Evolutionary conservation across 164 flowering plant genomes (phyloP).

Genomic region (Liquidambar formosana): DNA sequence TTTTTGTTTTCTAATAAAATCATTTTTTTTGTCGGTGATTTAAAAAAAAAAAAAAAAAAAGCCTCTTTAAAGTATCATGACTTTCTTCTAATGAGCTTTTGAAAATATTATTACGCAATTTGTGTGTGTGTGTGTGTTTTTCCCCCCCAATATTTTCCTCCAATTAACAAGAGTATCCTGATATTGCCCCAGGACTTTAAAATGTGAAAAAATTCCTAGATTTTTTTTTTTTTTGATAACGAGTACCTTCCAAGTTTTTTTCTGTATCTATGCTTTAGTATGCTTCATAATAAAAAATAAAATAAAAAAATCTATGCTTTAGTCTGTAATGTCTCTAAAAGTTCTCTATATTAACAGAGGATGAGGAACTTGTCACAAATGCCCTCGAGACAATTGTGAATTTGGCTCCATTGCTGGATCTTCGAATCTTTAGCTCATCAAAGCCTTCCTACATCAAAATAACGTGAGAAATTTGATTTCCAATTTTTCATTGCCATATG

Average conservation of each 20-base stretch:
- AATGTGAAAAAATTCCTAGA: background rate
- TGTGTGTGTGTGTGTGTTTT: background rate
- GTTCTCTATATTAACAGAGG: slow-evolving; percentile 58
- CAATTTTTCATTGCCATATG: background rate
- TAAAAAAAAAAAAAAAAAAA: too few species aligned
- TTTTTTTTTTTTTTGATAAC: too few species aligned
- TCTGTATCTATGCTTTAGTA: too few species aligned
- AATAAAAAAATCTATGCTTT: background rate
- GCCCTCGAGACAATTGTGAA: slow-evolving; percentile 92
- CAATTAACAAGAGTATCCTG: background rate
- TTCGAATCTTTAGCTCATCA: slow-evolving; percentile 89
- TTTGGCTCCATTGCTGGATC: slow-evolving; percentile 85
- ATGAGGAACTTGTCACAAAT: slow-evolving; percentile 96
- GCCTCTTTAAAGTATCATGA: too few species aligned
- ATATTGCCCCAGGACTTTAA: background rate
- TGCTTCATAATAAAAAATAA: too few species aligned
- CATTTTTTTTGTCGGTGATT: too few species aligned
- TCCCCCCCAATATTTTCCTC: background rate
- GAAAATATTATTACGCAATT: too few species aligned
- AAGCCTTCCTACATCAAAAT: slow-evolving; percentile 88
- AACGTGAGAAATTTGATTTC: slow-evolving; percentile 53
- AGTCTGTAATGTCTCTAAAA: slow-evolving; percentile 7
- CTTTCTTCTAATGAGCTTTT: too few species aligned
- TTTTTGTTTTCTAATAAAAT: too few species aligned
- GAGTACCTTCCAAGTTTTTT: too few species aligned